Conservation (phyloP, 139 green algal genomes). For the Klebsormidium nitens region DNA sequence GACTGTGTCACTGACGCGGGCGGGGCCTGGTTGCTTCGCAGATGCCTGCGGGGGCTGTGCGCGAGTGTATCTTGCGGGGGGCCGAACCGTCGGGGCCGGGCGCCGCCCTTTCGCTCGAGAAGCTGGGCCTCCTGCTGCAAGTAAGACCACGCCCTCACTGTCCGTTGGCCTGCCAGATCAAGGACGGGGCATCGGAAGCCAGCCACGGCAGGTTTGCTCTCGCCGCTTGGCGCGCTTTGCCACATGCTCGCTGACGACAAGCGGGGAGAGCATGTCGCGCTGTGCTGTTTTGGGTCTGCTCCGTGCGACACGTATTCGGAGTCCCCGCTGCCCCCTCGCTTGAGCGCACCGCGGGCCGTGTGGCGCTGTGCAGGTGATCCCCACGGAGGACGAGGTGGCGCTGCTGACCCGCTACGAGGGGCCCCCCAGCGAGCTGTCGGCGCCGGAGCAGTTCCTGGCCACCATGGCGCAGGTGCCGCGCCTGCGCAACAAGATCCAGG, state of each 20-base stretch:
- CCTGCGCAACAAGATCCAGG: conserved; percentile 44
- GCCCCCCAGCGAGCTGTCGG: conserved; percentile 37
- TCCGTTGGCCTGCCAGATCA: not conserved
- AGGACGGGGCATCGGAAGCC: not conserved
- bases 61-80: conserved; percentile 3
- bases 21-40: not conserved
- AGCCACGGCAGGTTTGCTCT: not conserved
- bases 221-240: not conserved
- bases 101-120: conserved; percentile 42
- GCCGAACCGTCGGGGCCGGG: conserved; percentile 23
- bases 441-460: conserved; percentile 56
- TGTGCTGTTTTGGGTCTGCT: not conserved
- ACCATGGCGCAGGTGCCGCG: conserved; percentile 50
- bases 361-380: conserved; percentile 42
- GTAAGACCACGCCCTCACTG: too few relatives aligned
- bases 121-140: conserved; percentile 50
- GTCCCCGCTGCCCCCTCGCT: not conserved
- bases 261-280: too few relatives aligned
- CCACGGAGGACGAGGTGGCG: conserved; percentile 47
- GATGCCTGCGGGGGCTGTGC: not conserved
- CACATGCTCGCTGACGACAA: not conserved
- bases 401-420: conserved; percentile 33
- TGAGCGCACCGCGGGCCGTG: not conserved
- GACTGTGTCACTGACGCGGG: not conserved
- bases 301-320: not conserved